Percentiles rank a stretch among this genome's conserved stretches.
Evolutionary conservation across 2,329 filamentous ascomycete genomes (phyloP).

Genomic region (Neospermospora avenae): DNA sequence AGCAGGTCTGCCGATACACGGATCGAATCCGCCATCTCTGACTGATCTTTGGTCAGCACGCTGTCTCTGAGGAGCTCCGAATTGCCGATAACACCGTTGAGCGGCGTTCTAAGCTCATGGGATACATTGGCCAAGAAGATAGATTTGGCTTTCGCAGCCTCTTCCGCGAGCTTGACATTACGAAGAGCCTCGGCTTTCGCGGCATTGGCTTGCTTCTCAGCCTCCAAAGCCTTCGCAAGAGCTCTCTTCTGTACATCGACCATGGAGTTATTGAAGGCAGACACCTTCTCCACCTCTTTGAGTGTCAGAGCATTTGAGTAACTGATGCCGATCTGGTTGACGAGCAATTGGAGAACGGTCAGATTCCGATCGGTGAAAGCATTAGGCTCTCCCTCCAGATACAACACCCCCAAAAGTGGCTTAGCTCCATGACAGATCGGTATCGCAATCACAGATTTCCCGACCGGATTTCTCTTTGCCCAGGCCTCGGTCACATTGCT

Average conservation of each 20-base stretch:
- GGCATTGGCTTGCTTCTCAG: constrained; percentile 72
- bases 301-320: constrained; percentile 66
- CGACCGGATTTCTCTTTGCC: constrained; percentile 63
- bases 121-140: constrained; percentile 80
- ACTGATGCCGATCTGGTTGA: constrained; percentile 74
- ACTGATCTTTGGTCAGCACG: constrained; percentile 69
- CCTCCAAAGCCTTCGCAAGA: constrained; percentile 66
- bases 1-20: constrained; percentile 81
- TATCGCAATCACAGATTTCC: constrained; percentile 75
- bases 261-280: constrained; percentile 75
- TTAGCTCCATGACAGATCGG: constrained; percentile 73
- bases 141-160: constrained; percentile 78
- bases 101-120: constrained; percentile 76
- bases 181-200: constrained; percentile 74
- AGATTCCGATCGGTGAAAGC: constrained; percentile 74
- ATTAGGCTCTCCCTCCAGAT: constrained; percentile 70
- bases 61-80: constrained; percentile 79
- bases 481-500: constrained; percentile 70
- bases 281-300: constrained; percentile 73
- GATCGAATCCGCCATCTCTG: constrained; percentile 84
- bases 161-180: constrained; percentile 78
- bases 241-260: constrained; percentile 73
- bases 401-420: constrained; percentile 68
- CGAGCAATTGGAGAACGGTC: constrained; percentile 64
- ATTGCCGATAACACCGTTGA: constrained; percentile 88